Evolutionary conservation across 2,329 filamentous ascomycete genomes (phyloP).

Genomic region (Elsinoe arachidis): DNA sequence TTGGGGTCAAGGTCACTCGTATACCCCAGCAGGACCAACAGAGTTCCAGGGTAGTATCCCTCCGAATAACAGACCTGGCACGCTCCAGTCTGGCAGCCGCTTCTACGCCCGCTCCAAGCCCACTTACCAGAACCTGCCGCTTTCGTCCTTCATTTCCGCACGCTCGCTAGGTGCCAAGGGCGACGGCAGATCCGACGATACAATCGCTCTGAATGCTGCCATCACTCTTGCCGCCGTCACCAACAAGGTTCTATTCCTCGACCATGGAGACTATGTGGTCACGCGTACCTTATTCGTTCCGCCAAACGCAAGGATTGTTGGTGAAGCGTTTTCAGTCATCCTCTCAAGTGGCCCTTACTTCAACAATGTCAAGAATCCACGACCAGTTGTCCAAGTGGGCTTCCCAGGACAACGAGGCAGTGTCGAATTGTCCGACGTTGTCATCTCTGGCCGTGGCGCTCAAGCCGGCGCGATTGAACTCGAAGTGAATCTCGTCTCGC

Average conservation of each 20-base stretch:
- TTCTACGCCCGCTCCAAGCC: slow-evolving; percentile 24
- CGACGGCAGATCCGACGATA: slow-evolving; percentile 72
- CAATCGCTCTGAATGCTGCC: slow-evolving; percentile 64
- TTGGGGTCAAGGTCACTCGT: slow-evolving; percentile 38
- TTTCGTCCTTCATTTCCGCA: slow-evolving; percentile 28
- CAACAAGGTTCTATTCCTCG: slow-evolving; percentile 36
- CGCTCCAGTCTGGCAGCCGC: slow-evolving; percentile 38
- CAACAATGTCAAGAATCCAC: slow-evolving; percentile 35
- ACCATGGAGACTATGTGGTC: slow-evolving; percentile 39
- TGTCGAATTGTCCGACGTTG: slow-evolving; percentile 45
- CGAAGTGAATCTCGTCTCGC: slow-evolving; percentile 44
- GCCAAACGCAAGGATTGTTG: slow-evolving; percentile 44
- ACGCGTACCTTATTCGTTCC: slow-evolving; percentile 41
- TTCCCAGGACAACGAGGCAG: slow-evolving; percentile 41
- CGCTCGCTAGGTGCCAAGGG: slow-evolving; percentile 39
- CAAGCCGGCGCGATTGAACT: slow-evolving; percentile 38
- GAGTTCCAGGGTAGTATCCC: slow-evolving; percentile 37
- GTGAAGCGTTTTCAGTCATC: slow-evolving; percentile 48
- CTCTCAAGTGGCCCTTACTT: slow-evolving; percentile 40
- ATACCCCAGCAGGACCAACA: slow-evolving; percentile 36
- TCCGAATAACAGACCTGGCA: slow-evolving; percentile 35
- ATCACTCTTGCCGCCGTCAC: slow-evolving; percentile 26
- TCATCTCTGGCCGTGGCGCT: slow-evolving; percentile 43
- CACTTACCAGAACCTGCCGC: not conserved
- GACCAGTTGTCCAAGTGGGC: slow-evolving; percentile 45